A percentile compares a stretch with the other conserved stretches of the same genome.
These are phyloP conservation scores for Petunia axillaris DNA, from an alignment of 257 asterid genomes.

Conservation along the genomic window DNA sequence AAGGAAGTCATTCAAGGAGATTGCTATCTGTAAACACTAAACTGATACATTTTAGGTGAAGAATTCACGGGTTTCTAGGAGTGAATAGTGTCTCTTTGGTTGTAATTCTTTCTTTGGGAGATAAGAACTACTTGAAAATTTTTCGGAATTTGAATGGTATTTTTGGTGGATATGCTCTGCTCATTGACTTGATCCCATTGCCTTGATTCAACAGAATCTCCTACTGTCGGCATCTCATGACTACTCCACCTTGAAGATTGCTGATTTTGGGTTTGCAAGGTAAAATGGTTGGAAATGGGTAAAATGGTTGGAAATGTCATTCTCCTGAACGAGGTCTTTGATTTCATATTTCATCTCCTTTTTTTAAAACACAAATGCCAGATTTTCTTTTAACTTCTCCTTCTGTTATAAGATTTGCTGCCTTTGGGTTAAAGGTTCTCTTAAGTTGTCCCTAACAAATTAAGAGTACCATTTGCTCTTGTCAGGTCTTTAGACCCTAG, in stretches of 20 bases:
- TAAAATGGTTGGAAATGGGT: constrained; percentile 50
- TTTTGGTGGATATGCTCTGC: not conserved
- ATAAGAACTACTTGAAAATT: not conserved
- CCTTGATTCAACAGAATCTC: constrained; percentile 46
- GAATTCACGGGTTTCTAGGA: not conserved
- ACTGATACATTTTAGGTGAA: constrained; percentile 4
- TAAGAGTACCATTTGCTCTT: constrained; percentile 26
- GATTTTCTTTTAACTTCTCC: not conserved
- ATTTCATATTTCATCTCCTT: constrained; percentile 19
- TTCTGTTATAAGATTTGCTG: constrained; percentile 14
- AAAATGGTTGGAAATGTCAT: constrained; percentile 15
- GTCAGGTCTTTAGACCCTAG: constrained; percentile 74
- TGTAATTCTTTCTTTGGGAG: constrained; percentile 3
- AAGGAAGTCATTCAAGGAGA: not conserved
- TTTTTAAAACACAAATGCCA: not conserved
- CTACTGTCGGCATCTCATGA: constrained; percentile 49
- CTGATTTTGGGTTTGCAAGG: constrained; percentile 87
- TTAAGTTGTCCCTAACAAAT: not conserved
- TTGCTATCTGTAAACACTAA: not conserved
- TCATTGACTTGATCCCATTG: constrained; percentile 6
- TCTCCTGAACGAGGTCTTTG: not conserved
- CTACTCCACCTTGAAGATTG: constrained; percentile 49
- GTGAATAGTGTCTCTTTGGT: not conserved
- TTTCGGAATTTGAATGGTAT: not conserved
- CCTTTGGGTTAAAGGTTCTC: constrained; percentile 10